Evolutionary conservation across 2,329 filamentous ascomycete genomes (phyloP).

Genomic region (Cladosporium sp.): DNA sequence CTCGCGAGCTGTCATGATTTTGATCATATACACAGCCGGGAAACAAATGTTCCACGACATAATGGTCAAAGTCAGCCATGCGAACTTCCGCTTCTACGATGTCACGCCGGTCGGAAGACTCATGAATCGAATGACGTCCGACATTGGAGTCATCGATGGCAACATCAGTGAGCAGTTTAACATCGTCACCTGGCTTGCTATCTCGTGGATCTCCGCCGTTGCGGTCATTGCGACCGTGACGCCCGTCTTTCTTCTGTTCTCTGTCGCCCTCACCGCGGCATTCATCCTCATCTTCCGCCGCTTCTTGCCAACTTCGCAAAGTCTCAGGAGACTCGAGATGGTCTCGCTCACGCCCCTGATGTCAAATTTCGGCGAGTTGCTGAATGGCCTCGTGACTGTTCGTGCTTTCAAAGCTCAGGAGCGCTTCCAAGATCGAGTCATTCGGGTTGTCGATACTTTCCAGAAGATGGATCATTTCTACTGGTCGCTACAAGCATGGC

Average conservation of each 20-base stretch:
- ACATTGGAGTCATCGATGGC: constrained; percentile 85
- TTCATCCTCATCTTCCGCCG: constrained; percentile 71
- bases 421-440: constrained; percentile 75
- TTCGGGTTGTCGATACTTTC: constrained; percentile 78
- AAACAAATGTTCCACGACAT: constrained; percentile 70
- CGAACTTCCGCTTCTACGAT: constrained; percentile 88
- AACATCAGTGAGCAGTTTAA: constrained; percentile 74
- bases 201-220: constrained; percentile 69
- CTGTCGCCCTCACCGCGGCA: constrained; percentile 59
- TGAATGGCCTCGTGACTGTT: constrained; percentile 82
- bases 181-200: constrained; percentile 62
- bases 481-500: constrained; percentile 80
- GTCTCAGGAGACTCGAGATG: constrained; percentile 79
- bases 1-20: constrained; percentile 63
- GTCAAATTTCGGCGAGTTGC: constrained; percentile 84
- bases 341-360: constrained; percentile 83
- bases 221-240: constrained; percentile 76
- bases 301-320: constrained; percentile 80
- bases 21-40: constrained; percentile 76
- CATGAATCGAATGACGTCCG: constrained; percentile 88
- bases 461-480: constrained; percentile 97
- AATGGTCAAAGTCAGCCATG: constrained; percentile 68
- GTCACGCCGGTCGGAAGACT: constrained; percentile 81
- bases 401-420: constrained; percentile 74
- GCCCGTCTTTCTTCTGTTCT: constrained; percentile 70